Evolutionary conservation across 495 filamentous ascomycete genomes (phyloP), one percentile per base, ranked within the genome.

Genomic region (Bombardia bombarda): DNA sequence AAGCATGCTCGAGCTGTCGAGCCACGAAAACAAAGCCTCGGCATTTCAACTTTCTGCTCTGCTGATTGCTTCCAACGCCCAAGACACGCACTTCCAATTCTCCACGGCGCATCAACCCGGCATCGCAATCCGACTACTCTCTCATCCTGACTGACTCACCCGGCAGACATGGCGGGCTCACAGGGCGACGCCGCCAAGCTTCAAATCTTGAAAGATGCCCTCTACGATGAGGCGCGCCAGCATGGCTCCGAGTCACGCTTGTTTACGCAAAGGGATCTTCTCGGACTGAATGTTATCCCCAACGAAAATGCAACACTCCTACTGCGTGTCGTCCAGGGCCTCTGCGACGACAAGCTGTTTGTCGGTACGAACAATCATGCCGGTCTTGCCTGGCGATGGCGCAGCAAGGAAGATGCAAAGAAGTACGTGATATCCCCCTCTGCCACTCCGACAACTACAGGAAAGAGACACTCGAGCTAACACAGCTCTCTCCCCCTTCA

Each of bases 291-390:
- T 22, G 62, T 87, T 35, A 69, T 87, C 16, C 78, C 83, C 4
- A 66, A 74, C 5, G 68, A 73, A 42, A 74, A 83, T 50, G 45
- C 80, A 20, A 50, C 66, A 36, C 62, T 77, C 36, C 75, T 87
- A 7, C 52, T 84, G 12, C 58, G 68, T 44, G 77, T 79, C 45
- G 70, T 81, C 38, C 79, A 85, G 60, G 58, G 62, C 17, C 68
- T 87, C 32, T 70, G 76, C 28, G 67, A 83, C 46, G 80, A 86
- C 53, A 80, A 79, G 53, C 66, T 86, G 20, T 78, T 89, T 43
- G 78, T 79, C 31, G 69, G 79, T 10, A 70, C 75, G 24, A 67
- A 63, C 32, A 67, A 70, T 49, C 72, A 72, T 44, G 71, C 71
- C 32, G 71, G 58, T 20, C 52, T 84, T 20, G 77, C 74, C 43